Conservation (phyloP, 2,329 filamentous ascomycete species). For the Magnaporthiopsis poae region DNA sequence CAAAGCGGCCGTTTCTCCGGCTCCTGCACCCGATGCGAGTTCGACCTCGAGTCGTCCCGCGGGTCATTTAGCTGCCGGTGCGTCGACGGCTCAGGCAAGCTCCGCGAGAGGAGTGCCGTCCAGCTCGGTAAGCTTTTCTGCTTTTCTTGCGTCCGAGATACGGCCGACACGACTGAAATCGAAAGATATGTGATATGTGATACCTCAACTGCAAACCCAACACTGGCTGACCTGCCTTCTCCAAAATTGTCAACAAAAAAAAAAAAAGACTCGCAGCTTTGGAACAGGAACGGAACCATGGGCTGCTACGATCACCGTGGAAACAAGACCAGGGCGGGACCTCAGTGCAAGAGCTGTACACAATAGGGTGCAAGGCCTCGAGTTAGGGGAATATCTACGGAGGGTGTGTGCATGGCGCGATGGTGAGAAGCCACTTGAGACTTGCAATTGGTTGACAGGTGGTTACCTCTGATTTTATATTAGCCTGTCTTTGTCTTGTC, state of each 20-base stretch:
- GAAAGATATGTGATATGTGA: not conserved
- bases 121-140: conserved; percentile 17
- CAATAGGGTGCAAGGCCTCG: not conserved
- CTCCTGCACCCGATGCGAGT: conserved; percentile 16
- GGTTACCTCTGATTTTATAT: not conserved
- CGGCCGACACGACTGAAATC: too few relatives aligned
- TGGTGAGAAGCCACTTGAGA: not conserved
- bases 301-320: conserved; percentile 28
- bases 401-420: not conserved
- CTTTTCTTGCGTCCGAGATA: too few relatives aligned
- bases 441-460: not conserved
- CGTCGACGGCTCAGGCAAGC: conserved; percentile 8
- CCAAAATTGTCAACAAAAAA: conserved; percentile 10
- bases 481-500: not conserved
- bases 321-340: conserved; percentile 21
- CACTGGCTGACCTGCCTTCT: too few relatives aligned
- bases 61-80: conserved; percentile 18
- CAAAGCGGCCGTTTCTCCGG: conserved; percentile 17
- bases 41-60: conserved; percentile 2
- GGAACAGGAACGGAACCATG: conserved; percentile 27
- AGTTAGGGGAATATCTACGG: not conserved
- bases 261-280: conserved; percentile 24
- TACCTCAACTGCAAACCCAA: not conserved
- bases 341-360: not conserved
- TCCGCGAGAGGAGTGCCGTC: conserved; percentile 9